These are phyloP conservation scores for Chrysoporthe deuterocubensis DNA, from an alignment of 2,329 filamentous ascomycete genomes.

Conservation along the genomic window DNA sequence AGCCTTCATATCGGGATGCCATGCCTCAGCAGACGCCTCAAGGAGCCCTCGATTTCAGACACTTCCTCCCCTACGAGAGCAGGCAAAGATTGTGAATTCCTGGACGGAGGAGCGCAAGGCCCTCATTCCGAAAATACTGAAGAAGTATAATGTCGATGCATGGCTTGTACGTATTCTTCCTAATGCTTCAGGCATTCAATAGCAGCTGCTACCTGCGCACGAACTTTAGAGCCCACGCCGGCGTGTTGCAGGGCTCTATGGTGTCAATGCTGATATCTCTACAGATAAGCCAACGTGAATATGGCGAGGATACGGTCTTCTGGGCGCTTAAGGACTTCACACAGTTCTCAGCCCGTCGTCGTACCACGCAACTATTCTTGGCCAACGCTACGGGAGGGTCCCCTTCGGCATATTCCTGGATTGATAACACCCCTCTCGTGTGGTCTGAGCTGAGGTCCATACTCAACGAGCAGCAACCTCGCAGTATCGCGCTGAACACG, in stretches of 20 bases:
- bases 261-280: not conserved
- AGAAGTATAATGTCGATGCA: slow-evolving; percentile 51
- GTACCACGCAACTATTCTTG: slow-evolving; percentile 55
- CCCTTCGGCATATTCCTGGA: slow-evolving; percentile 44
- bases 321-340: slow-evolving; percentile 52
- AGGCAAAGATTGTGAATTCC: slow-evolving; percentile 46
- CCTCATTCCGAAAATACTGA: slow-evolving; percentile 46
- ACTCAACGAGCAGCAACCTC: slow-evolving; percentile 42
- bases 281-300: slow-evolving; percentile 55
- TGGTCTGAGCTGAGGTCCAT: slow-evolving; percentile 46
- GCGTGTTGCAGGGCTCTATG: not conserved
- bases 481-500: slow-evolving; percentile 48
- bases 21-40: slow-evolving; percentile 16
- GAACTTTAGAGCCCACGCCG: not conserved
- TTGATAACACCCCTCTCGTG: slow-evolving; percentile 51
- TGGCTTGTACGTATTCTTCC: slow-evolving; percentile 46
- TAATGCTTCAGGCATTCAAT: not conserved
- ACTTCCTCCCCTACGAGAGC: slow-evolving; percentile 48
- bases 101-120: slow-evolving; percentile 49
- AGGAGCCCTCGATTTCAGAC: slow-evolving; percentile 41
- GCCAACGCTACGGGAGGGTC: slow-evolving; percentile 40
- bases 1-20: slow-evolving; percentile 1
- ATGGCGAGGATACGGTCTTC: slow-evolving; percentile 56
- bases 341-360: slow-evolving; percentile 53
- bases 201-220: not conserved